These are phyloP conservation scores for Geranium incanum DNA, from an alignment of 441 rosid species.

Conservation along the genomic window DNA sequence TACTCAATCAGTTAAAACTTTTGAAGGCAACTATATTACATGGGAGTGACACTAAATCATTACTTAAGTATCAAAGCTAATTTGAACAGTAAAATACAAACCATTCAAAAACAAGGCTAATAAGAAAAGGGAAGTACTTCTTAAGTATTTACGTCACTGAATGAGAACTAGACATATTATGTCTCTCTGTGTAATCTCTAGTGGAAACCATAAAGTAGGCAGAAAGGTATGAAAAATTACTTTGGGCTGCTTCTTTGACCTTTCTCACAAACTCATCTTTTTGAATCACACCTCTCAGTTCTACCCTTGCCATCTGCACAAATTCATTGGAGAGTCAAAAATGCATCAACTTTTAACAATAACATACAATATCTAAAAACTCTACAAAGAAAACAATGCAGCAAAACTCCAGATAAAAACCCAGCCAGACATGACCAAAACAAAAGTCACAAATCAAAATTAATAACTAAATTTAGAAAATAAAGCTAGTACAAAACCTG, in stretches of 20 bases:
- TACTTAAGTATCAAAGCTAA: not conserved
- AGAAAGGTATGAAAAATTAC: constrained; percentile 36
- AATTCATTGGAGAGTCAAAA: not conserved
- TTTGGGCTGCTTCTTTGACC: constrained; percentile 61
- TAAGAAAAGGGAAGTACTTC: not conserved
- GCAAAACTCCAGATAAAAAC: not conserved
- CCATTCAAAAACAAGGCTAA: too few species aligned
- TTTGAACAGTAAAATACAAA: not conserved
- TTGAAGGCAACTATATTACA: too few species aligned
- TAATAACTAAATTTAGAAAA: not conserved
- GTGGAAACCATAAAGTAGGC: constrained; percentile 1
- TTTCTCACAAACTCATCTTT: constrained; percentile 65
- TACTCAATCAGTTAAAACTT: too few species aligned
- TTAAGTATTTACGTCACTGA: not conserved
- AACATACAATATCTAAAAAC: not conserved
- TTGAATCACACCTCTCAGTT: constrained; percentile 43
- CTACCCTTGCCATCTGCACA: constrained; percentile 54
- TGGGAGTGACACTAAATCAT: not conserved
- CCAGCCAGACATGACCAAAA: too few species aligned
- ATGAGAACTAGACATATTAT: not conserved
- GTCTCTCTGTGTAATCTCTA: constrained; percentile 1
- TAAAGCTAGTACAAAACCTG: constrained; percentile 39
- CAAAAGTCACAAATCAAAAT: too few species aligned
- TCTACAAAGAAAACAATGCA: not conserved
- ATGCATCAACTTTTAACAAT: not conserved